Percentiles rank a stretch among this genome's conserved stretches.
Evolutionary conservation across 768 basidiomycete species (phyloP).

Genomic region (Mrakia hoshinonis): DNA sequence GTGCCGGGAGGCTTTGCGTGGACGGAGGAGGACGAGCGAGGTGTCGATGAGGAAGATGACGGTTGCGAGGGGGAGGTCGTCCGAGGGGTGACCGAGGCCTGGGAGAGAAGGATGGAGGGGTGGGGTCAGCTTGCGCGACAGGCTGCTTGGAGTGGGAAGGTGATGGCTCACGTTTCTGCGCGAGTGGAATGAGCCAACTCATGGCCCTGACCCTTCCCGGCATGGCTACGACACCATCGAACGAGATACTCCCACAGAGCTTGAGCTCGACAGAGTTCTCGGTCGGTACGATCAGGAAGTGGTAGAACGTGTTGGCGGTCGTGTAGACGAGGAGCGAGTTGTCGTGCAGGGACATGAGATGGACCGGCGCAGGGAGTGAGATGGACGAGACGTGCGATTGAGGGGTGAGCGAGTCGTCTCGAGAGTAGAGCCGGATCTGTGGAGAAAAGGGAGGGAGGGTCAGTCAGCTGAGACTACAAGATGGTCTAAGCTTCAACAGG

Average conservation of each 20-base stretch:
- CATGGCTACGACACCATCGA: slow-evolving; percentile 75
- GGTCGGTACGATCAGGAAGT: slow-evolving; percentile 75
- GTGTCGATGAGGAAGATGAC: slow-evolving; percentile 93
- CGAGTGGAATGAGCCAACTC: slow-evolving; percentile 92
- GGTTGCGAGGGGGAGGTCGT: slow-evolving; percentile 86
- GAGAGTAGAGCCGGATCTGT: slow-evolving; percentile 86
- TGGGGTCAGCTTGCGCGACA: slow-evolving; percentile 8
- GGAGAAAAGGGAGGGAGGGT: not conserved
- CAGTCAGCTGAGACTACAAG: not conserved
- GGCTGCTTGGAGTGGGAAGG: not conserved
- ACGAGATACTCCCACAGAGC: slow-evolving; percentile 88
- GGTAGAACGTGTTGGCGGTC: slow-evolving; percentile 81
- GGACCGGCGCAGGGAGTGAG: slow-evolving; percentile 61
- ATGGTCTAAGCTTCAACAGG: not conserved
- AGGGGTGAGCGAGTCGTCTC: slow-evolving; percentile 76
- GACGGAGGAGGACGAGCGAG: slow-evolving; percentile 76
- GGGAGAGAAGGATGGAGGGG: not conserved
- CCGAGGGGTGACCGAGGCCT: slow-evolving; percentile 90
- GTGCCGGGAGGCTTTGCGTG: slow-evolving; percentile 55
- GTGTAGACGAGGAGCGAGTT: slow-evolving; percentile 92
- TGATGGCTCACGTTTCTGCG: slow-evolving; percentile 71
- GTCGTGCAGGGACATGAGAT: slow-evolving; percentile 85
- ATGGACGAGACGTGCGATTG: slow-evolving; percentile 77
- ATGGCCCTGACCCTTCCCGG: slow-evolving; percentile 77
- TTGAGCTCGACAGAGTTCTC: slow-evolving; percentile 73